Conservation (phyloP, 2,329 filamentous ascomycete genomes). For the Colletotrichum camelliae region DNA sequence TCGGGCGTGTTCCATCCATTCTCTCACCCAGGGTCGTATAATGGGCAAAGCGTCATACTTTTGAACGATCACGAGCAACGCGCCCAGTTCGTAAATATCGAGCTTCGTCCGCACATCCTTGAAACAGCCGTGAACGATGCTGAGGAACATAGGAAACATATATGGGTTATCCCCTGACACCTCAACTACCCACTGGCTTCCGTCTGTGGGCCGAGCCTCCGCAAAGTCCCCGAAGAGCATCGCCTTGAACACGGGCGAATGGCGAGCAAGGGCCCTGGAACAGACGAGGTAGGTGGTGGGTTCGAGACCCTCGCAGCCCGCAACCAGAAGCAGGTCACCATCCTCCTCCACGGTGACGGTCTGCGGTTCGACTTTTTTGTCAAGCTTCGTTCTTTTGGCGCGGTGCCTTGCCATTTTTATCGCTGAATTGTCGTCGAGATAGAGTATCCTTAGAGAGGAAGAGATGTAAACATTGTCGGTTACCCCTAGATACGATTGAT, state of each 20-base stretch:
- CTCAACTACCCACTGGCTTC: background rate
- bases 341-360: background rate
- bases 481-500: no score
- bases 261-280: slow-evolving; percentile 24
- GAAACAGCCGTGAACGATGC: background rate
- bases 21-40: background rate
- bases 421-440: no score
- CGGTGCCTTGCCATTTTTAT: background rate
- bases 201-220: slow-evolving; percentile 22
- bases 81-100: background rate
- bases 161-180: background rate
- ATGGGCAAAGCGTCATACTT: background rate
- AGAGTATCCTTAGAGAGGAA: no score
- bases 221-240: slow-evolving; percentile 31
- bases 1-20: no score
- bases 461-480: no score
- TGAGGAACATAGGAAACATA: background rate
- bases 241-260: slow-evolving; percentile 30
- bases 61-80: background rate
- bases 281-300: background rate
- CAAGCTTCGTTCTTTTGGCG: background rate
- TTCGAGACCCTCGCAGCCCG: background rate
- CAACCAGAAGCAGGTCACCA: background rate
- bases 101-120: background rate
- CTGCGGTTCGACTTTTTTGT: background rate